Evolutionary conservation across 371 early-diverging fungal species (phyloP), one percentile per base, ranked within the genome.

Genomic region (Sporodiniella umbellata): DNA sequence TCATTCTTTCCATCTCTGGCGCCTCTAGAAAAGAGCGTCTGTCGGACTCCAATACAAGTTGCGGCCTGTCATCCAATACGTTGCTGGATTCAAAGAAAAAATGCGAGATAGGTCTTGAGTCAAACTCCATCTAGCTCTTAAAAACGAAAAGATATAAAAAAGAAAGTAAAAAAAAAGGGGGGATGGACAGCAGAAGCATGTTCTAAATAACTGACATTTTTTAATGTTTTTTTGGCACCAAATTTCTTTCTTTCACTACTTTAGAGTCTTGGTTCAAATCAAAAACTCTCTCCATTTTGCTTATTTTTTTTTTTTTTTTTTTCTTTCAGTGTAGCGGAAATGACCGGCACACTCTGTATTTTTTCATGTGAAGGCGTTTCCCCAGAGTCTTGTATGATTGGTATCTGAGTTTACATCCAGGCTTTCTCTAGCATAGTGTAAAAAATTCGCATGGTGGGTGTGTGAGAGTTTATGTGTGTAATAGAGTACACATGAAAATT

Each of bases 401-500:
- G 56, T 51, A 25, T 38, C 15, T 23, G 42, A 31, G 35, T 31
- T 44, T 14, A 33, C 17, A 33, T n/a, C n/a, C 18, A 33, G 48
- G 35, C 39, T 15, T 26, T 14, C n/a, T 49, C 26, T 44, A 7
- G 30, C 10, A 28, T 28, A 28, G 10, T 28, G 30, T 28, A 28
- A 28, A 28, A 28, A 7, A 28, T 28, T 28, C 10, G 30, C 30
- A 28, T 28, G 4, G 30, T 28, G 30, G 30, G 30, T 25, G 15
- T 43, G 37, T 26, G n/a, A n/a, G n/a, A n/a, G n/a, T n/a, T n/a
- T 44, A n/a, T 21, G 26, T 52, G 25, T 37, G 38, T 18, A 37
- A 30, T 30, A 45, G 52, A 52, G 48, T 44, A 48, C 67, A 66
- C 37, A 66, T 66, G 67, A 66, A 66, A 56, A 66, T 66, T 58